A percentile compares a stretch with the other conserved stretches of the same genome.
phyloP scores from a whole-genome alignment of 2,329 filamentous ascomycete genomes.

The Colletotrichum camelliae region DNA sequence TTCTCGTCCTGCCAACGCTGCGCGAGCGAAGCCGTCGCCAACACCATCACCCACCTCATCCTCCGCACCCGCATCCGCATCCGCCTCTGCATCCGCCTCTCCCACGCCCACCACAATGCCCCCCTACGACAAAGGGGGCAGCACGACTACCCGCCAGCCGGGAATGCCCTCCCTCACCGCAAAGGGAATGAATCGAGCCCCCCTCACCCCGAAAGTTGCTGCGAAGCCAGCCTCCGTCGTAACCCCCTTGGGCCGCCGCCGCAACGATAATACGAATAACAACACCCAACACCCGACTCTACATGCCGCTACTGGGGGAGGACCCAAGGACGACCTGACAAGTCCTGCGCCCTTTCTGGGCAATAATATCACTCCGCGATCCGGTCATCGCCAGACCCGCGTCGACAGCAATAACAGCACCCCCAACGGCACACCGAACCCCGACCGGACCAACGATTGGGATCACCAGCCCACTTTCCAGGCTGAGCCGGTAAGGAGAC shows the following conservation, averaged over 20 bases:
- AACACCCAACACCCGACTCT: slow-evolving; percentile 26
- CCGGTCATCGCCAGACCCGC: slow-evolving; percentile 74
- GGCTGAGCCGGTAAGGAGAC: slow-evolving; percentile 28
- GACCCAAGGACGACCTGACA: slow-evolving; percentile 52
- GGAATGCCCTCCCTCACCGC: slow-evolving; percentile 74
- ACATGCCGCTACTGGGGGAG: slow-evolving; percentile 28
- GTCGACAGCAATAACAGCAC: slow-evolving; percentile 73
- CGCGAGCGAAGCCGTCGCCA: slow-evolving; percentile 20
- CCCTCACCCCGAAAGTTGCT: slow-evolving; percentile 63
- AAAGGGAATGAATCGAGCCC: slow-evolving; percentile 54
- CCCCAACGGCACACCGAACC: slow-evolving; percentile 64
- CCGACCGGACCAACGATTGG: slow-evolving; percentile 49
- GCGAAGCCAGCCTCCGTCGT: slow-evolving; percentile 42
- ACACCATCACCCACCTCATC: slow-evolving; percentile 9
- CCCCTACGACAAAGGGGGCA: slow-evolving; percentile 53
- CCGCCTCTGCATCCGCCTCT: not conserved
- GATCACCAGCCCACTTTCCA: slow-evolving; percentile 42
- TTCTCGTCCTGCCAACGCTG: slow-evolving; percentile 7
- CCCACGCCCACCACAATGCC: slow-evolving; percentile 28
- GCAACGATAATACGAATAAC: slow-evolving; percentile 23
- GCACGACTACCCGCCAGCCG: slow-evolving; percentile 59
- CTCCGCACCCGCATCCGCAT: not conserved
- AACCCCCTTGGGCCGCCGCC: slow-evolving; percentile 43
- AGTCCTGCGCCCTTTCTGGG: slow-evolving; percentile 60
- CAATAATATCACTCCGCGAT: slow-evolving; percentile 76